Evolutionary conservation across 2,329 filamentous ascomycete genomes (phyloP).

Genomic region (Huntiella moniliformis): DNA sequence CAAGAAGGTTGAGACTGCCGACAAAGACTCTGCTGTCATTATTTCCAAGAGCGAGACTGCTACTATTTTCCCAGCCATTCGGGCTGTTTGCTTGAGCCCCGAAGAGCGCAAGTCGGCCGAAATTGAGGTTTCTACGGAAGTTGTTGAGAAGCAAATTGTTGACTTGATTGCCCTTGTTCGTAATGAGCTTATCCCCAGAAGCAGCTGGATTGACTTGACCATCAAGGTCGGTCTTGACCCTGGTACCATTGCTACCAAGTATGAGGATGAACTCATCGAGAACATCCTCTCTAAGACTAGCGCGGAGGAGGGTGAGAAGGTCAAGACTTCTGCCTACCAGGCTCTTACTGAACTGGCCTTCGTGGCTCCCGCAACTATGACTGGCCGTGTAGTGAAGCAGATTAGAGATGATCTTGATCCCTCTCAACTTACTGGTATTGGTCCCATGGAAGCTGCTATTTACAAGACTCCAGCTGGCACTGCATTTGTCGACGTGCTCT

Average conservation of each 20-base stretch:
- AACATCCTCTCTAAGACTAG: conserved; percentile 40
- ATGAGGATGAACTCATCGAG: conserved; percentile 44
- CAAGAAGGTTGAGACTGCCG: conserved; percentile 42
- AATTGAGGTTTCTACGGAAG: conserved; percentile 24
- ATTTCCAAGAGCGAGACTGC: conserved; percentile 44
- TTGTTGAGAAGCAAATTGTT: conserved; percentile 52
- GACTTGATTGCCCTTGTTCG: conserved; percentile 62
- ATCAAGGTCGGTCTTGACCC: conserved; percentile 68
- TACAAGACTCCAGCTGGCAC: conserved; percentile 80
- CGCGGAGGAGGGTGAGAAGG: conserved; percentile 20
- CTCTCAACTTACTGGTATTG: conserved; percentile 49
- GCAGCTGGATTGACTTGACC: conserved; percentile 79
- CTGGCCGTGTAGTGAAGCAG: conserved; percentile 54
- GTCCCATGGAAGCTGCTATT: conserved; percentile 79
- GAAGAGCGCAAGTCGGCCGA: conserved; percentile 29
- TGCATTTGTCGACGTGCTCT: conserved; percentile 76
- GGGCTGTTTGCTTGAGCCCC: conserved; percentile 42
- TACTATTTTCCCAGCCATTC: conserved; percentile 42
- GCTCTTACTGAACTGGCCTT: conserved; percentile 86
- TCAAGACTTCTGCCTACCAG: conserved; percentile 57
- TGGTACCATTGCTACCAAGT: conserved; percentile 50
- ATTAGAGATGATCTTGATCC: conserved; percentile 57
- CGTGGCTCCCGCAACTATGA: conserved; percentile 68
- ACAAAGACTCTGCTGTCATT: conserved; percentile 58
- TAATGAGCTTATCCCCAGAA: conserved; percentile 54